Evolutionary conservation across 1,139 yeast species (phyloP).

Genomic region (Meyerozyma elateridarum): DNA sequence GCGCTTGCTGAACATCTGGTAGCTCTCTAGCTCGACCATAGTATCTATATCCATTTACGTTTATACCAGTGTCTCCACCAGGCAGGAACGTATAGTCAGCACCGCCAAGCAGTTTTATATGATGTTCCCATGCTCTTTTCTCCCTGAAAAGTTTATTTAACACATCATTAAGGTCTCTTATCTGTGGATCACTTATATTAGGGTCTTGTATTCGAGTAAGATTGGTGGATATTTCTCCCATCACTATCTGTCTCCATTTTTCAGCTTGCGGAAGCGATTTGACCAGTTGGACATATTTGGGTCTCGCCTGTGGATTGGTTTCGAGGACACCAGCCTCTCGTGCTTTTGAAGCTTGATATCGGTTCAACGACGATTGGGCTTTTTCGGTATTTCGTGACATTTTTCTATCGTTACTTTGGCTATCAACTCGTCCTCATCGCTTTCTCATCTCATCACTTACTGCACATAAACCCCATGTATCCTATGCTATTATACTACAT

Average conservation of each 20-base stretch:
- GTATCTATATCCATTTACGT: conserved; percentile 57
- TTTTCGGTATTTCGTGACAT: conserved; percentile 80
- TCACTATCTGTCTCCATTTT: conserved; percentile 63
- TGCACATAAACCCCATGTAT: conserved; percentile 1
- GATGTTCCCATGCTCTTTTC: conserved; percentile 70
- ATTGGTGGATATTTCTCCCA: conserved; percentile 59
- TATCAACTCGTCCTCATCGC: conserved; percentile 1
- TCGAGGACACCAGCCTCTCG: conserved; percentile 59
- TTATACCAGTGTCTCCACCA: conserved; percentile 10
- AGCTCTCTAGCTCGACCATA: conserved; percentile 82
- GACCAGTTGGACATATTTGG: conserved; percentile 54
- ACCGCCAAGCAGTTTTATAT: conserved; percentile 65
- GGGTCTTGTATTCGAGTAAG: conserved; percentile 63
- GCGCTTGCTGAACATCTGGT: conserved; percentile 62
- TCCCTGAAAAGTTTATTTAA: conserved; percentile 18
- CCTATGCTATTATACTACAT: conserved; percentile 51
- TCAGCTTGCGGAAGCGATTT: conserved; percentile 64
- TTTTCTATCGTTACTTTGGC: too few relatives aligned
- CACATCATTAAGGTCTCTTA: conserved; percentile 58
- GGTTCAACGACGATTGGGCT: conserved; percentile 64
- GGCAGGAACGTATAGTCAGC: conserved; percentile 42
- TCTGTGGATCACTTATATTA: conserved; percentile 51
- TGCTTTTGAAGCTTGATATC: conserved; percentile 60
- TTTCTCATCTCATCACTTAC: too few relatives aligned
- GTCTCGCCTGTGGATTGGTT: conserved; percentile 55